Evolutionary conservation across 1,284 basidiomycete genomes (phyloP).

Genomic region (Cutaneotrichosporon mucoides): DNA sequence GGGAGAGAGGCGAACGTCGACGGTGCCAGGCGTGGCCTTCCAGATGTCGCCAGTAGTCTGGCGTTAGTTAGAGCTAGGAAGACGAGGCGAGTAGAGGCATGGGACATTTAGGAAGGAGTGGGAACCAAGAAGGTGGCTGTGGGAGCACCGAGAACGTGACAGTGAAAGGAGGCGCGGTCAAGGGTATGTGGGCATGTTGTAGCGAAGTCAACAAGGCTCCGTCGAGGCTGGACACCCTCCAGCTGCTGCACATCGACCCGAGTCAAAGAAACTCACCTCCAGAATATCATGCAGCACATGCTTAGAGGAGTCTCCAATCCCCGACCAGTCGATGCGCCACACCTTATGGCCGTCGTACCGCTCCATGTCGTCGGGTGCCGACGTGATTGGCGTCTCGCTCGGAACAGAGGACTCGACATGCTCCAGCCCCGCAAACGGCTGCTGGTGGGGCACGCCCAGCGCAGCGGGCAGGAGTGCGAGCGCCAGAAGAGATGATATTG

Average conservation of each 20-base stretch:
- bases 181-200: too few species aligned
- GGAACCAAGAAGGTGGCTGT: too few species aligned
- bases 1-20: conserved; percentile 35
- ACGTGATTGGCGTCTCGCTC: background rate
- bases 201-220: too few species aligned
- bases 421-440: background rate
- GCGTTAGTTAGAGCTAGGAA: background rate
- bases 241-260: too few species aligned
- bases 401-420: background rate
- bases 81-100: background rate
- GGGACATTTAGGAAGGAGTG: background rate
- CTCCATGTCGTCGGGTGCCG: conserved; percentile 8
- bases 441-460: background rate
- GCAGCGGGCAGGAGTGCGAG: background rate
- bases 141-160: too few species aligned
- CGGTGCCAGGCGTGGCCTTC: conserved; percentile 25
- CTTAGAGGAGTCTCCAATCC: conserved; percentile 3
- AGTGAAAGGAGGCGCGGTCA: background rate
- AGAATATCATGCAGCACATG: conserved; percentile 18
- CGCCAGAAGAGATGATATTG: background rate
- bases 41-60: conserved; percentile 35
- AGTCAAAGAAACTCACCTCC: conserved; percentile 20
- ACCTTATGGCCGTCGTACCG: conserved; percentile 34
- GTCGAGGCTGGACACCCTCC: too few species aligned
- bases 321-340: conserved; percentile 30